Percentiles rank a stretch among this genome's conserved stretches.
Conservation (phyloP, 2,329 filamentous ascomycete species). For the Fusarium sororula region DNA sequence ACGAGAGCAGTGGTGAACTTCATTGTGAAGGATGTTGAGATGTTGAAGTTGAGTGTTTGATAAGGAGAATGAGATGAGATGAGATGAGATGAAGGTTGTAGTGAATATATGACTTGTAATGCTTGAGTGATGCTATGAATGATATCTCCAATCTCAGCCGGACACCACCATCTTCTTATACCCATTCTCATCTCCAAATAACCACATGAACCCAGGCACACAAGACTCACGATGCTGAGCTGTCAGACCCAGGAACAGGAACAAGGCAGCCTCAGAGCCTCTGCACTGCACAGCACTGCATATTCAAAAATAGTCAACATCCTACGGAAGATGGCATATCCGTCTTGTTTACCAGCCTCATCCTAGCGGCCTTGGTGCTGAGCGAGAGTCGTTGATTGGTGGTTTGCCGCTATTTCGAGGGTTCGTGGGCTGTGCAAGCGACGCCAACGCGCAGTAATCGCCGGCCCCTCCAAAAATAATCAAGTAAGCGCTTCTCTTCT, state of each 20-base stretch:
- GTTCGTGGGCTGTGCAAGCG: conserved; percentile 25
- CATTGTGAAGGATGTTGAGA: conserved; percentile 46
- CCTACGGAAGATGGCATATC: conserved; percentile 23
- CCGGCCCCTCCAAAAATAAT: conserved; percentile 28
- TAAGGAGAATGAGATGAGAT: not conserved
- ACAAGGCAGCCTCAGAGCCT: conserved; percentile 9
- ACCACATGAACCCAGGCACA: conserved; percentile 1
- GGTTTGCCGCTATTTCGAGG: conserved; percentile 27
- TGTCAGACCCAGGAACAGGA: conserved; percentile 2
- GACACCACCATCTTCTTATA: conserved; percentile 38
- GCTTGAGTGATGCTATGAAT: conserved; percentile 26
- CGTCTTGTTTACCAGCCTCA: conserved; percentile 23
- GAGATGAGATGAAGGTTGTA: not conserved
- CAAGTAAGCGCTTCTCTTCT: conserved; percentile 25
- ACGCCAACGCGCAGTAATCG: conserved; percentile 5
- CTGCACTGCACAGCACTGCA: not conserved
- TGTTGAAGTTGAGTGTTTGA: not conserved
- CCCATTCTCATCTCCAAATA: conserved; percentile 1
- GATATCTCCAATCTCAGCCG: conserved; percentile 28
- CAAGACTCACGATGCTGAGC: conserved; percentile 3
- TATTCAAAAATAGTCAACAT: conserved; percentile 21
- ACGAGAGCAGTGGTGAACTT: conserved; percentile 44
- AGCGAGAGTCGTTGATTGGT: conserved; percentile 3
- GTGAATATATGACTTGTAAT: not conserved
- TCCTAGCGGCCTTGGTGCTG: conserved; percentile 11